Base-by-base conservation (phyloP, 73 alveolate genomes). In the Stentor coeruleus region DNA sequence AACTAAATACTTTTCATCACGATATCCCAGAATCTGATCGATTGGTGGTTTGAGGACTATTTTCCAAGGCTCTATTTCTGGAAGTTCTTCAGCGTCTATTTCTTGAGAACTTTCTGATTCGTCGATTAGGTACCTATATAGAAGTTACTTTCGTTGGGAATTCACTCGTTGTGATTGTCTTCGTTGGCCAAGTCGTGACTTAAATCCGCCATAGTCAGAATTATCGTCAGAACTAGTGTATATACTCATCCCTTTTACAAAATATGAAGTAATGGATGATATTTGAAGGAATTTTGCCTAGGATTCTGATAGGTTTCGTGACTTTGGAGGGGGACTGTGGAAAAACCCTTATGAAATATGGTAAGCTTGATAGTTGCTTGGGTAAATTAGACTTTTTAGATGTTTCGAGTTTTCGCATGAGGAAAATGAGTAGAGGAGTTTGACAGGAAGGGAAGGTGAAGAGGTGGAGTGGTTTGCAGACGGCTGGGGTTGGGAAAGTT, bases 1-100 rank as follows among this genome's bases (percentile, higher is more conserved):
- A 42, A 84, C 88, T 33, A 87, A 58, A 42, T 42, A 87, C 72
- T 81, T 57, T 0, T 74, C 83, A 33, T 77, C 80, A 6, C 38
- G 28, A 33, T 26, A 41, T 35, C 77, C 77, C 20, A 77, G 49
- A 40, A 77, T 77, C n/a, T 31, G 66, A 36, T 77, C 85, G 20
- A 77, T 77, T 42, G 77, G 77, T 15, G 85, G 85, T 30, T 77
- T 77, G 35, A 39, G 66, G 85, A 77, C n/a, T n/a, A 38, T 38
- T 33, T 77, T 35, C 3, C 79, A 66, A 31, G 79, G n/a, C 15
- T 33, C 79, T 26, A 66, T 20, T 66, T 33, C 79, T 20, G 79
- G 37, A 66, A 31, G n/a, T 31, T 66, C 79, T 66, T 66, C 79
- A 20, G 40, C 79, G n/a, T 20, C 39, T 20, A 33, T 33, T 31